These are phyloP conservation scores for Mariannaea elegans DNA, from an alignment of 2,329 filamentous ascomycete genomes.

Conservation along the genomic window DNA sequence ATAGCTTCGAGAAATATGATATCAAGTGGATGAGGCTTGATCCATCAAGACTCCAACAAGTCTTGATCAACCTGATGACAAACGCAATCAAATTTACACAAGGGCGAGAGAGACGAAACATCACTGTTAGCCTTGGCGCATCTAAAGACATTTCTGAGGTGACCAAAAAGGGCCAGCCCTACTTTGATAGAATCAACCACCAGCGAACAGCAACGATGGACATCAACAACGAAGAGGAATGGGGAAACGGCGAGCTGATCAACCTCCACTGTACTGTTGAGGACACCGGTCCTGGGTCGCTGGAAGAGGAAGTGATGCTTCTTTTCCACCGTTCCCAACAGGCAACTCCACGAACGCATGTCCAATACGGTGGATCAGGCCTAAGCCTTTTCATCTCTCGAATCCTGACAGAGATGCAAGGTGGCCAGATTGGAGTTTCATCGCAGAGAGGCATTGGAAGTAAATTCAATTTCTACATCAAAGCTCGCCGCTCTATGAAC, in stretches of 20 bases:
- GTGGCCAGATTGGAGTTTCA: constrained; percentile 78
- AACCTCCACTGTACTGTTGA: constrained; percentile 77
- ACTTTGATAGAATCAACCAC: constrained; percentile 57
- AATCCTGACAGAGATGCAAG: constrained; percentile 79
- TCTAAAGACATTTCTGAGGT: constrained; percentile 60
- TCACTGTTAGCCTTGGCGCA: constrained; percentile 72
- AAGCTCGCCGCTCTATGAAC: constrained; percentile 64
- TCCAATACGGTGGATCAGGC: constrained; percentile 76
- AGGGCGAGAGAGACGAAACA: constrained; percentile 65
- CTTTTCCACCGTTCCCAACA: constrained; percentile 76
- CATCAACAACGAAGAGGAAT: constrained; percentile 66
- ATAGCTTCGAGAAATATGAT: constrained; percentile 70
- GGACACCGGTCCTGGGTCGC: constrained; percentile 75
- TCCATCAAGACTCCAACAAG: constrained; percentile 77
- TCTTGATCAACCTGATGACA: constrained; percentile 79
- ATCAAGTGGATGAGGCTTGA: constrained; percentile 80
- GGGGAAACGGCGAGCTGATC: constrained; percentile 76
- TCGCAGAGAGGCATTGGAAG: constrained; percentile 74
- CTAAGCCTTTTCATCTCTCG: constrained; percentile 80
- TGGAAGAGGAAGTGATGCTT: constrained; percentile 70
- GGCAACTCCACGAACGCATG: constrained; percentile 73
- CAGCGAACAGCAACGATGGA: constrained; percentile 48
- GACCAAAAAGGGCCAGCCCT: constrained; percentile 52
- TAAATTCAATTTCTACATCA: constrained; percentile 81
- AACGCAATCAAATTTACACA: constrained; percentile 74